These are phyloP conservation scores for Wickerhamiella musiphila DNA, from an alignment of 805 yeast species.

Conservation along the genomic window DNA sequence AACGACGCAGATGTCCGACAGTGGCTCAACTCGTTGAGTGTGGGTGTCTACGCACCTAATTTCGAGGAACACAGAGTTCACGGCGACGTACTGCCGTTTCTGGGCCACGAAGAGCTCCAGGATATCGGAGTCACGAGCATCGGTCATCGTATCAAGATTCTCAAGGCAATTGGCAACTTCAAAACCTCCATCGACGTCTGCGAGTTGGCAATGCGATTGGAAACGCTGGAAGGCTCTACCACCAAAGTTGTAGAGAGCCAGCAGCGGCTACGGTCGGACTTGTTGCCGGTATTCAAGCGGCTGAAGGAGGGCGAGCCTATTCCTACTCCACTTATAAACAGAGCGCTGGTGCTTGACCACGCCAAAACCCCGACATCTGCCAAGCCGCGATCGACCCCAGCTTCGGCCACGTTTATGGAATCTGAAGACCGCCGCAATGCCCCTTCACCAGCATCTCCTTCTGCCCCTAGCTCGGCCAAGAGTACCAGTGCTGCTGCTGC, in stretches of 20 bases:
- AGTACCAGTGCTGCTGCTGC: too few species aligned
- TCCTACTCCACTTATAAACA: constrained; percentile 46
- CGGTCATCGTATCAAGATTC: constrained; percentile 39
- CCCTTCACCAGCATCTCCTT: too few species aligned
- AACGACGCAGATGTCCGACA: not conserved
- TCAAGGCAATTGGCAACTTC: constrained; percentile 38
- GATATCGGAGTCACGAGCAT: constrained; percentile 50
- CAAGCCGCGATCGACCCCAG: too few species aligned
- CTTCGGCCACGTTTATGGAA: too few species aligned
- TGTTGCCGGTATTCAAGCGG: constrained; percentile 43
- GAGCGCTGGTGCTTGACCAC: too few species aligned
- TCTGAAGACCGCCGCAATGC: too few species aligned
- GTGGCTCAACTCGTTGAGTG: constrained; percentile 2
- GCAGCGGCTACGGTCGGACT: constrained; percentile 40
- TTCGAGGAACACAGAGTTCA: constrained; percentile 47
- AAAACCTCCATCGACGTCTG: not conserved
- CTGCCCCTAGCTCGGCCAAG: too few species aligned
- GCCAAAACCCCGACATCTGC: too few species aligned
- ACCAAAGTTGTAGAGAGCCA: constrained; percentile 36
- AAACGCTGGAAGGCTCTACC: constrained; percentile 20
- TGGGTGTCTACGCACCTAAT: constrained; percentile 9
- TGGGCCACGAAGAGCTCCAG: constrained; percentile 50
- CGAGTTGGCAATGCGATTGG: constrained; percentile 15
- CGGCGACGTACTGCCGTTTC: constrained; percentile 53
- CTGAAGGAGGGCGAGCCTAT: constrained; percentile 47